A percentile compares a stretch with the other conserved stretches of the same genome.
These are phyloP conservation scores for Shiraia sp. DNA, from an alignment of 2,329 filamentous ascomycete species.

Conservation along the genomic window DNA sequence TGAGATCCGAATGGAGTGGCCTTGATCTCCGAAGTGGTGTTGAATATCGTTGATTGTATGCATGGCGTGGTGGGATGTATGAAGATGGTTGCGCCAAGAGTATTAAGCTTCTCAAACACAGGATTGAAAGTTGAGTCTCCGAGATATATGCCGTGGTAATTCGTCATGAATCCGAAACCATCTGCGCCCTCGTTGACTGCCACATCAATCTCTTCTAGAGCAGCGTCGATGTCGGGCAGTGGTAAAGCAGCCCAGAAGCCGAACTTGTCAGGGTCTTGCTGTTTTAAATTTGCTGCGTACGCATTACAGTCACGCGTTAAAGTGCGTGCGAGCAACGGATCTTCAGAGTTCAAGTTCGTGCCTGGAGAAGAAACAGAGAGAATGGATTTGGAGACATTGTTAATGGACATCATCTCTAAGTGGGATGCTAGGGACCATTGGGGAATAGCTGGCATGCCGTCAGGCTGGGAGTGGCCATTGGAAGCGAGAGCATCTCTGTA, in stretches of 20 bases:
- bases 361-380: slow-evolving; percentile 61
- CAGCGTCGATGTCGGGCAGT: slow-evolving; percentile 53
- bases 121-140: slow-evolving; percentile 52
- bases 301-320: slow-evolving; percentile 49
- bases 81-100: slow-evolving; percentile 54
- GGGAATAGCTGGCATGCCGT: slow-evolving; percentile 56
- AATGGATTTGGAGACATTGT: slow-evolving; percentile 57
- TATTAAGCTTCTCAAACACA: slow-evolving; percentile 55
- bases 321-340: slow-evolving; percentile 41
- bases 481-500: slow-evolving; percentile 48
- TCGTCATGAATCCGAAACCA: slow-evolving; percentile 58
- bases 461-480: slow-evolving; percentile 50
- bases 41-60: slow-evolving; percentile 26
- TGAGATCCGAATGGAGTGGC: slow-evolving; percentile 44
- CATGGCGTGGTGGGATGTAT: slow-evolving; percentile 60
- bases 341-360: slow-evolving; percentile 49
- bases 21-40: slow-evolving; percentile 13
- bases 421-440: slow-evolving; percentile 53
- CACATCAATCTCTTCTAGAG: slow-evolving; percentile 53
- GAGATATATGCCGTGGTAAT: slow-evolving; percentile 57
- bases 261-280: slow-evolving; percentile 46
- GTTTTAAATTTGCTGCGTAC: slow-evolving; percentile 48
- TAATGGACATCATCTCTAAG: slow-evolving; percentile 54
- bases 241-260: slow-evolving; percentile 60
- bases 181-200: slow-evolving; percentile 52